A percentile compares a stretch with the other conserved stretches of the same genome.
Conservation (phyloP, 495 filamentous ascomycete genomes). For the Aspergillus hancockii region DNA sequence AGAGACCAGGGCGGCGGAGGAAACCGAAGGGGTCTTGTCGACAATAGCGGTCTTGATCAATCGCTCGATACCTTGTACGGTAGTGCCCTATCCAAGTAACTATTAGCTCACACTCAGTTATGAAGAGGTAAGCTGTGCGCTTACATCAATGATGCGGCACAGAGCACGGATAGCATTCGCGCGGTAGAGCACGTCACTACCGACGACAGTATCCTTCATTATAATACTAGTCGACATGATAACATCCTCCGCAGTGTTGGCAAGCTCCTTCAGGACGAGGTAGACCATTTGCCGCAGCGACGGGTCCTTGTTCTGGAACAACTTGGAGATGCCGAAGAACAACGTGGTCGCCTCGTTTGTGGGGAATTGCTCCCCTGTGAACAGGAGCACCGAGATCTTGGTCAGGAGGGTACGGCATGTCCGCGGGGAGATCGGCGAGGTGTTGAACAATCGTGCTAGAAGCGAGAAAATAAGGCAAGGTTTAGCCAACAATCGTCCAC, state of each 20-base stretch:
- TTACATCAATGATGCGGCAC: slow-evolving; percentile 96
- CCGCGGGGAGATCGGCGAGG: slow-evolving; percentile 90
- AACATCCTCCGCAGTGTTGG: slow-evolving; percentile 94
- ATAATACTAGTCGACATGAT: slow-evolving; percentile 99
- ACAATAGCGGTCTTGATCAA: slow-evolving; percentile 99
- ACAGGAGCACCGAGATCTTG: slow-evolving; percentile 94
- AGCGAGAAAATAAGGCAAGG: slow-evolving; percentile 11
- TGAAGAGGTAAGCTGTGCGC: slow-evolving; percentile 20
- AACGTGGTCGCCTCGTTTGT: slow-evolving; percentile 96
- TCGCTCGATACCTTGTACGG: slow-evolving; percentile 96
- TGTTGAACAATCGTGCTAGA: slow-evolving; percentile 94
- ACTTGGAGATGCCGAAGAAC: slow-evolving; percentile 99
- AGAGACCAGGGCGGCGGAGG: slow-evolving; percentile 93
- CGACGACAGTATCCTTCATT: slow-evolving; percentile 98
- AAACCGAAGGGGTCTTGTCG: slow-evolving; percentile 97
- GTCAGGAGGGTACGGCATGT: slow-evolving; percentile 94
- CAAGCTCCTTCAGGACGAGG: slow-evolving; percentile 94
- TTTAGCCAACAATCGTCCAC: slow-evolving; percentile 20
- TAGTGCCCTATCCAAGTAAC: slow-evolving; percentile 66
- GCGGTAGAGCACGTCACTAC: slow-evolving; percentile 91
- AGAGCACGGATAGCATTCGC: slow-evolving; percentile 96
- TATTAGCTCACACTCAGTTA: slow-evolving; percentile 8
- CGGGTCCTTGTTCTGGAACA: slow-evolving; percentile 99
- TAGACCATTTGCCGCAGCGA: slow-evolving; percentile 99
- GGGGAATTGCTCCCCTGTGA: slow-evolving; percentile 95